Base-by-base conservation (phyloP, 192 early-diverging fungal genomes). In the Umbelopsis isabellina region DNA sequence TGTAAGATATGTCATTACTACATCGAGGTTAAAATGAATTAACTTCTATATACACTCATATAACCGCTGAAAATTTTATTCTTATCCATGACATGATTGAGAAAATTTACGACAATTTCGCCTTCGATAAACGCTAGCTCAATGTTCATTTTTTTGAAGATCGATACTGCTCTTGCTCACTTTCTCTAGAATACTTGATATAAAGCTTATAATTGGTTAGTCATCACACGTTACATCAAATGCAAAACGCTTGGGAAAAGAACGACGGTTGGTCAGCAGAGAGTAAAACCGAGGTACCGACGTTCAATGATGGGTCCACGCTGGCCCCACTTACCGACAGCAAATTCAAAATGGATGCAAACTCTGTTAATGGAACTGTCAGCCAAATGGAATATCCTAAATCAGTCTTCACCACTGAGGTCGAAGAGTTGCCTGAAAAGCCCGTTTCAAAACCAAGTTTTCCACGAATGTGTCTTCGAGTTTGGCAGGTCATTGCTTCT, bases 241-340 rank as follows among this genome's bases (percentile, higher is more conserved):
- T 61, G 55, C 55, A 61, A 18, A 61, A 61, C 25, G 13, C 55
- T 35, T 61, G 55, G 55, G 55, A 61, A 1, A 61, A 16, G 33
- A 61, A 33, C 33, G 18, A 61, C 30, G 33, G 15, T 4, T 33
- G 7, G 21, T 61, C 27, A 25, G 25, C 27, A 12, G 30, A 61
- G 15, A 30, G 33, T 6, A 61, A 61, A 35, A 61, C 33, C 13
- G 27, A 61, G 30, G 55, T 61, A 12, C 55, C 55, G 11, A 33
- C 18, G 18, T 61, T 35, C 11, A 35, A 22, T 4, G 27, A 25
- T 16, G 16, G 30, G 37, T 35, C 6, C 37, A 25, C 55, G 30
- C 27, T 61, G 55, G 33, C 15, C 27, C 48, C 48, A 16, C 27
- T 11, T 2, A 16, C 12, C 18, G 55, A 16, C 12, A 61, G 55